phyloP scores from a whole-genome alignment of 495 filamentous ascomycete species.

The Tuber borchii region DNA sequence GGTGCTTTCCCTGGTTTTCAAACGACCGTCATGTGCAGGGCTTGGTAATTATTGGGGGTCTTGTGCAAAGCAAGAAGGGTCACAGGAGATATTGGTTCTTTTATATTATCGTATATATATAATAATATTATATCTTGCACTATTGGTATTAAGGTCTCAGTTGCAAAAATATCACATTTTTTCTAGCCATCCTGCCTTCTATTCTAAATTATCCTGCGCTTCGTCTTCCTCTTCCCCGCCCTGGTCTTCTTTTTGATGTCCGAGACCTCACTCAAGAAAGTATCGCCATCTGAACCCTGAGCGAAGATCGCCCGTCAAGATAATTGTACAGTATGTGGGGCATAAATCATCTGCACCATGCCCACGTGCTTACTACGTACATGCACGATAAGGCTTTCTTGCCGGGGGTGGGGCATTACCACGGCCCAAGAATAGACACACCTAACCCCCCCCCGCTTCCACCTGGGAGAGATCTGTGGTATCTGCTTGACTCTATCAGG shows the following conservation, averaged over 20 bases:
- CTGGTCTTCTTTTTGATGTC: neutral
- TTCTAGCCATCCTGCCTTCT: neutral
- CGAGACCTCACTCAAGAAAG: neutral
- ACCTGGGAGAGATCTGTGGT: constrained; percentile 1
- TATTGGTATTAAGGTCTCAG: neutral
- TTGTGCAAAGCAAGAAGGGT: neutral
- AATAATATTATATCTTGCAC: neutral
- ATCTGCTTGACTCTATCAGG: constrained; percentile 6
- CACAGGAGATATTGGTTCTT: neutral
- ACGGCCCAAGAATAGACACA: constrained; percentile 32
- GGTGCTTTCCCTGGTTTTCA: neutral
- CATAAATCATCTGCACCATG: constrained; percentile 32
- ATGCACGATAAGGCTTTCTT: constrained; percentile 35
- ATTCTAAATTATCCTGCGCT: neutral
- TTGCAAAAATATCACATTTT: neutral
- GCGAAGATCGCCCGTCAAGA: constrained; percentile 33
- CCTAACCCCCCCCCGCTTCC: constrained; percentile 2
- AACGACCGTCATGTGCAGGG: neutral
- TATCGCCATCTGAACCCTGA: constrained; percentile 31
- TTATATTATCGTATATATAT: neutral
- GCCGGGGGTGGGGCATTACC: constrained; percentile 15
- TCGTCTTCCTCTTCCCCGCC: neutral
- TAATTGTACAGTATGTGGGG: constrained; percentile 31
- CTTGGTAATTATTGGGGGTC: neutral
- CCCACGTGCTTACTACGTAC: constrained; percentile 35